Evolutionary conservation across 768 basidiomycete species (phyloP).

Genomic region (Tylopilus rubrobrunneus): DNA sequence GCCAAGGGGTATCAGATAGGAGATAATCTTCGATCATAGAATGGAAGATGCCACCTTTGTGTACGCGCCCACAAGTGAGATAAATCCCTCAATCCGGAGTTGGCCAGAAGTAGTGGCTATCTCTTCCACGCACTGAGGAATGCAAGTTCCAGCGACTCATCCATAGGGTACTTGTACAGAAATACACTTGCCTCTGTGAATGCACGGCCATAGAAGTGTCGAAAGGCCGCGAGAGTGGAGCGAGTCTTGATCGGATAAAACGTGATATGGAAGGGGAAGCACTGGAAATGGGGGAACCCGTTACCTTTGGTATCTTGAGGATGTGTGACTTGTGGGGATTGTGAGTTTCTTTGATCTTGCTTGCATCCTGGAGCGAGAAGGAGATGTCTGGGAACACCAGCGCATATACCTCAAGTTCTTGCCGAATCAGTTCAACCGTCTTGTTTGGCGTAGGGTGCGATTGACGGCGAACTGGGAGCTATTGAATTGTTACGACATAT

Average conservation of each 20-base stretch:
- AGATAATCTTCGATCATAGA: conserved; percentile 9
- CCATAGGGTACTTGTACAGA: conserved; percentile 3
- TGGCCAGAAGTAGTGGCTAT: conserved; percentile 47
- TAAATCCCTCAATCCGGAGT: conserved; percentile 72
- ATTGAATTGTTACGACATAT: conserved; percentile 6
- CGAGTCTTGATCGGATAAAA: conserved; percentile 46
- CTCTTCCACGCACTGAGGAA: conserved; percentile 62
- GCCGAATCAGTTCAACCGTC: conserved; percentile 64
- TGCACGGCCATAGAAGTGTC: conserved; percentile 68
- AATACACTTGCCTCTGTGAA: conserved; percentile 55
- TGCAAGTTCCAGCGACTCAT: conserved; percentile 12
- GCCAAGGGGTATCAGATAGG: conserved; percentile 23
- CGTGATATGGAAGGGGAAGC: conserved; percentile 10
- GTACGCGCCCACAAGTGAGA: conserved; percentile 70
- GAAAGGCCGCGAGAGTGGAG: conserved; percentile 65
- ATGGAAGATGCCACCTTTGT: conserved; percentile 55
- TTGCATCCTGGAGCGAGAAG: conserved; percentile 63
- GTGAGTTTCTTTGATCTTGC: conserved; percentile 33
- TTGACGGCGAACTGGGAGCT: conserved; percentile 79
- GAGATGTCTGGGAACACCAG: conserved; percentile 67
- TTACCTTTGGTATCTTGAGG: conserved; percentile 66
- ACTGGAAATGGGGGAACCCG: conserved; percentile 11
- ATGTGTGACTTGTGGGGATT: conserved; percentile 41
- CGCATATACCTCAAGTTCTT: conserved; percentile 69
- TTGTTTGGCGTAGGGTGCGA: conserved; percentile 59